These are phyloP conservation scores for Keqinozyma sinolaborantium DNA, from an alignment of 1,139 yeast genomes.

Conservation along the genomic window DNA sequence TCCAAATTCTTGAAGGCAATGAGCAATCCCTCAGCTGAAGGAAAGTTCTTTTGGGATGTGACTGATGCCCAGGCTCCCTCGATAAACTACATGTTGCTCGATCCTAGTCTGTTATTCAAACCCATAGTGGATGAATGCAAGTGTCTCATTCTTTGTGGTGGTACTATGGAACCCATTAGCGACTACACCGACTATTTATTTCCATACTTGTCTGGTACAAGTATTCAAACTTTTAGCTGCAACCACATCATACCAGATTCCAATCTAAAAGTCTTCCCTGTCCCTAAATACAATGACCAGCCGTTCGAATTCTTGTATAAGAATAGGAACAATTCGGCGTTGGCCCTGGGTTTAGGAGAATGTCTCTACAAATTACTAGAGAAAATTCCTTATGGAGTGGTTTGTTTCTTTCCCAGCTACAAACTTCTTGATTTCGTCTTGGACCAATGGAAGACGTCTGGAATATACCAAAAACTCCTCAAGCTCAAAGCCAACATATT, in stretches of 20 bases:
- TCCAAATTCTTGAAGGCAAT: slow-evolving; percentile 62
- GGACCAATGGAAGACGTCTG: slow-evolving; percentile 45
- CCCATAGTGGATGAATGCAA: slow-evolving; percentile 63
- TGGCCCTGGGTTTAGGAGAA: slow-evolving; percentile 54
- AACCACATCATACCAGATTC: slow-evolving; percentile 80
- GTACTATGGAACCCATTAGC: slow-evolving; percentile 89
- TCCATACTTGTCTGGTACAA: slow-evolving; percentile 44
- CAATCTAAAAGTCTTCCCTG: slow-evolving; percentile 60
- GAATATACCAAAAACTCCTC: slow-evolving; percentile 28
- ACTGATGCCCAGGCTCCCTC: slow-evolving; percentile 17
- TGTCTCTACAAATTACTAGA: slow-evolving; percentile 39
- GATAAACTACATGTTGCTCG: slow-evolving; percentile 71
- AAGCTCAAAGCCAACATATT: slow-evolving; percentile 41
- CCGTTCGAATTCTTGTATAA: slow-evolving; percentile 68
- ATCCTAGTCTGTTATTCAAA: slow-evolving; percentile 71
- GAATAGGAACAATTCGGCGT: slow-evolving; percentile 44
- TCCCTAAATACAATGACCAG: slow-evolving; percentile 22
- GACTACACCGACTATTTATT: slow-evolving; percentile 68
- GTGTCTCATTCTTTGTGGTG: slow-evolving; percentile 85
- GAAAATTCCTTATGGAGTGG: slow-evolving; percentile 71
- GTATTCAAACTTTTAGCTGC: slow-evolving; percentile 62
- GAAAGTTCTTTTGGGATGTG: slow-evolving; percentile 70
- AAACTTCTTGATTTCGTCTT: slow-evolving; percentile 56
- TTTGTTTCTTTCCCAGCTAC: slow-evolving; percentile 84
- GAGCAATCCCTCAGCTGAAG: slow-evolving; percentile 77